Conservation (phyloP, 495 filamentous ascomycete genomes). For the Neurospora cerealis region DNA sequence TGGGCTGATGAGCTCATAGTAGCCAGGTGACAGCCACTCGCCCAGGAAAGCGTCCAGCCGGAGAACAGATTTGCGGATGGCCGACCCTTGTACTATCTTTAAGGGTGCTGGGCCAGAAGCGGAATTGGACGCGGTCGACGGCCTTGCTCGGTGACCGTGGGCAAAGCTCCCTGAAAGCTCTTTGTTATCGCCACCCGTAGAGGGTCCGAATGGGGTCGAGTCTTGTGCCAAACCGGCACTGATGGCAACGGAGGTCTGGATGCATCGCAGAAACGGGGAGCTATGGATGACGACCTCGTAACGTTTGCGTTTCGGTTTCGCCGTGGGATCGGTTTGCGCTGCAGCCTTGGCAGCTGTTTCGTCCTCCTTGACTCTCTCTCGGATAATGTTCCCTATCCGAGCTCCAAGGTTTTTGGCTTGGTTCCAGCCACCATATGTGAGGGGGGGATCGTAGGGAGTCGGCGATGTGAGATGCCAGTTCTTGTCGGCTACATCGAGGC, state of each 20-base stretch:
- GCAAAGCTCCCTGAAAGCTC: neutral
- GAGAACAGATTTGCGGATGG: constrained; percentile 46
- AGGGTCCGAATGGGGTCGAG: constrained; percentile 21
- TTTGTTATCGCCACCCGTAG: constrained; percentile 5
- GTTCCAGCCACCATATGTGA: constrained; percentile 90
- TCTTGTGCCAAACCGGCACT: constrained; percentile 76
- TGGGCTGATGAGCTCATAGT: constrained; percentile 84
- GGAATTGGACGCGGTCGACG: neutral
- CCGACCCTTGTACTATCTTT: neutral
- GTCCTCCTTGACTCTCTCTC: constrained; percentile 30
- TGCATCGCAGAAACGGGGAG: constrained; percentile 84
- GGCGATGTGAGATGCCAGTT: constrained; percentile 93
- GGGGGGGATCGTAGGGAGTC: constrained; percentile 88
- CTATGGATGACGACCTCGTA: constrained; percentile 81
- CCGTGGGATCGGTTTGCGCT: constrained; percentile 2
- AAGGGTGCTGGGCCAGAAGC: neutral
- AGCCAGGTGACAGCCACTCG: constrained; percentile 89
- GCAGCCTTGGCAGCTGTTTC: constrained; percentile 20
- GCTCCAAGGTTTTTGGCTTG: constrained; percentile 71
- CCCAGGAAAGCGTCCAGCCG: constrained; percentile 88
- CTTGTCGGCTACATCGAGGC: constrained; percentile 86
- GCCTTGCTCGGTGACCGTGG: constrained; percentile 5
- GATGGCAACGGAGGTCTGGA: constrained; percentile 87
- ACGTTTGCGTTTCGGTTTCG: constrained; percentile 37
- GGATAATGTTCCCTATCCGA: constrained; percentile 68